Conservation (phyloP, 306 rosid species). For the Citrullus amarus region DNA sequence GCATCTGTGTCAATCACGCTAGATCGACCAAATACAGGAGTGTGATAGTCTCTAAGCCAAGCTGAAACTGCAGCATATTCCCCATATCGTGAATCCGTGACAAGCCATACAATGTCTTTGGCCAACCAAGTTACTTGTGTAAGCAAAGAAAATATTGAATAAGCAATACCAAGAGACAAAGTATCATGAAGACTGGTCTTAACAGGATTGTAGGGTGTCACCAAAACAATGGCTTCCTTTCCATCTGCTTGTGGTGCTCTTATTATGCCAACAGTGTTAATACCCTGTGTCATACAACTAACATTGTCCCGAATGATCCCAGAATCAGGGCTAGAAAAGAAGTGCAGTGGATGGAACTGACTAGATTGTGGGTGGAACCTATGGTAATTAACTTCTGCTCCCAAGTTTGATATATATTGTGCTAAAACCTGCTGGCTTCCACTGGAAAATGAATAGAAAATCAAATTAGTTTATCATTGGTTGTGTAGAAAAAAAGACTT, state of each 20-base stretch:
- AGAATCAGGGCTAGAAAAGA: slow-evolving; percentile 67
- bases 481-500: neutral
- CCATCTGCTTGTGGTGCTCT: slow-evolving; percentile 97
- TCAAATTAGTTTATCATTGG: neutral
- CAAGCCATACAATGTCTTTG: slow-evolving; percentile 87
- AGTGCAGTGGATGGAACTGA: slow-evolving; percentile 63
- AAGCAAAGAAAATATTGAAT: slow-evolving; percentile 80
- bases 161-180: slow-evolving; percentile 68
- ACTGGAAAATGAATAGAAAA: slow-evolving; percentile 25
- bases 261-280: slow-evolving; percentile 71
- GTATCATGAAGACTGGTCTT: slow-evolving; percentile 44
- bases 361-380: slow-evolving; percentile 49
- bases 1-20: slow-evolving; percentile 28
- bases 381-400: slow-evolving; percentile 75
- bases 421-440: slow-evolving; percentile 58
- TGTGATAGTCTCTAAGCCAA: slow-evolving; percentile 88
- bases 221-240: slow-evolving; percentile 90
- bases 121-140: slow-evolving; percentile 84
- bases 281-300: slow-evolving; percentile 53
- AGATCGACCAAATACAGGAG: slow-evolving; percentile 38
- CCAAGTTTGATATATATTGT: slow-evolving; percentile 52
- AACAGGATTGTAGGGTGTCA: slow-evolving; percentile 63
- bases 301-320: slow-evolving; percentile 32
- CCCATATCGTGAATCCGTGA: slow-evolving; percentile 70
- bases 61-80: slow-evolving; percentile 69